Conservation (phyloP, 2,329 filamentous ascomycete genomes). For the Venturia carpophila region DNA sequence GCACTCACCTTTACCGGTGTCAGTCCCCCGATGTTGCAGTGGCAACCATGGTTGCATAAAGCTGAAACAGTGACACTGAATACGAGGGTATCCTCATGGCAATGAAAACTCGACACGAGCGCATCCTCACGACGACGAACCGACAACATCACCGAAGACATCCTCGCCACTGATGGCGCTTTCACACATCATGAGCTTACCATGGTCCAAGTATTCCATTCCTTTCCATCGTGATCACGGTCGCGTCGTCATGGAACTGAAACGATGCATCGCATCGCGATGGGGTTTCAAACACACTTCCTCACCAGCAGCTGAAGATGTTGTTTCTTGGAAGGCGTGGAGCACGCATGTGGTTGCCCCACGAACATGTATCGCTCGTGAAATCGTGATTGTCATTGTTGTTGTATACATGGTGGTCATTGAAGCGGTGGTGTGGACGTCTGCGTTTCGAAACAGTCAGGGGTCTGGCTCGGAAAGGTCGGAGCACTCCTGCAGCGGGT, state of each 20-base stretch:
- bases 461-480: not conserved
- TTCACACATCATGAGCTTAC: not conserved
- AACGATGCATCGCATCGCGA: not conserved
- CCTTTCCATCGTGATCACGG: not conserved
- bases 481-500: not conserved
- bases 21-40: not conserved
- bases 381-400: not conserved
- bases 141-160: too few species aligned
- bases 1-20: not conserved
- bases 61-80: not conserved
- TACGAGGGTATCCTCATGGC: not conserved
- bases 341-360: not conserved
- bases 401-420: not conserved
- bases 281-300: not conserved
- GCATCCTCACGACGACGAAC: too few species aligned
- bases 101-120: not conserved
- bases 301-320: not conserved
- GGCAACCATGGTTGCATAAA: not conserved
- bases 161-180: not conserved
- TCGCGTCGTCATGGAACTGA: not conserved
- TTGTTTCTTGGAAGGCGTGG: not conserved
- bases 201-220: not conserved
- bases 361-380: not conserved
- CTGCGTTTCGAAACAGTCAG: conserved; percentile 2
- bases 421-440: not conserved